A percentile compares a stretch with the other conserved stretches of the same genome.
These are phyloP conservation scores for Aspergillus chevalieri DNA, from an alignment of 2,329 filamentous ascomycete species.

Conservation along the genomic window DNA sequence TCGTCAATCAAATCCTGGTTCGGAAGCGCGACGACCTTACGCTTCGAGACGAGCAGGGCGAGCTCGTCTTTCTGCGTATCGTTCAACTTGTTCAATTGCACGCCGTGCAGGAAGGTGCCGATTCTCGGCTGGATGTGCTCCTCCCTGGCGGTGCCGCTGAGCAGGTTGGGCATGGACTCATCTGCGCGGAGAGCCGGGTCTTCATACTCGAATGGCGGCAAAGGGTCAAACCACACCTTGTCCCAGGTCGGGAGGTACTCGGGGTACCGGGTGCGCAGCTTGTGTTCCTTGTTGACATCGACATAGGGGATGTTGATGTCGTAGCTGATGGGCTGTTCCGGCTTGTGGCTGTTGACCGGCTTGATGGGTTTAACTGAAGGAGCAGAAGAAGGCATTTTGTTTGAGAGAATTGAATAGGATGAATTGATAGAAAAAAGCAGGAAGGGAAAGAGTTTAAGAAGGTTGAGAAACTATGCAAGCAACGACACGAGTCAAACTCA, in stretches of 20 bases:
- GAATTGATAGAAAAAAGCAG: neutral
- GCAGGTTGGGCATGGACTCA: slow-evolving; percentile 33
- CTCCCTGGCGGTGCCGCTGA: slow-evolving; percentile 25
- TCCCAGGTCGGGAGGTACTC: slow-evolving; percentile 46
- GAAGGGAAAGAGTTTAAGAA: neutral
- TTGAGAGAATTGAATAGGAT: neutral
- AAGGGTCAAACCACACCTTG: slow-evolving; percentile 41
- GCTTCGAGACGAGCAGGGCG: slow-evolving; percentile 63
- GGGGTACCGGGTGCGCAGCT: slow-evolving; percentile 37
- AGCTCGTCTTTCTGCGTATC: slow-evolving; percentile 47
- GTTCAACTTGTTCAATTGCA: slow-evolving; percentile 45
- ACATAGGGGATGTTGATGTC: slow-evolving; percentile 48
- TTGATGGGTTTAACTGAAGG: slow-evolving; percentile 23
- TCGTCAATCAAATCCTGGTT: slow-evolving; percentile 45
- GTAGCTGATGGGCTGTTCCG: slow-evolving; percentile 35
- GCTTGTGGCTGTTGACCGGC: slow-evolving; percentile 18
- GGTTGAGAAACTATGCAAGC: neutral
- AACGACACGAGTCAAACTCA: neutral
- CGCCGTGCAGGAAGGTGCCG: slow-evolving; percentile 36
- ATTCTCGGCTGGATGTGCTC: slow-evolving; percentile 39
- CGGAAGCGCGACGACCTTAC: slow-evolving; percentile 50
- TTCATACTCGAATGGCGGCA: slow-evolving; percentile 39
- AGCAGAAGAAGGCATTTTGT: slow-evolving; percentile 26
- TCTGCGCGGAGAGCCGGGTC: slow-evolving; percentile 44
- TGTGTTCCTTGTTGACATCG: slow-evolving; percentile 32